A percentile compares a stretch with the other conserved stretches of the same genome.
Evolutionary conservation across 495 filamentous ascomycete genomes (phyloP).

Genomic region (Neurospora sp.): DNA sequence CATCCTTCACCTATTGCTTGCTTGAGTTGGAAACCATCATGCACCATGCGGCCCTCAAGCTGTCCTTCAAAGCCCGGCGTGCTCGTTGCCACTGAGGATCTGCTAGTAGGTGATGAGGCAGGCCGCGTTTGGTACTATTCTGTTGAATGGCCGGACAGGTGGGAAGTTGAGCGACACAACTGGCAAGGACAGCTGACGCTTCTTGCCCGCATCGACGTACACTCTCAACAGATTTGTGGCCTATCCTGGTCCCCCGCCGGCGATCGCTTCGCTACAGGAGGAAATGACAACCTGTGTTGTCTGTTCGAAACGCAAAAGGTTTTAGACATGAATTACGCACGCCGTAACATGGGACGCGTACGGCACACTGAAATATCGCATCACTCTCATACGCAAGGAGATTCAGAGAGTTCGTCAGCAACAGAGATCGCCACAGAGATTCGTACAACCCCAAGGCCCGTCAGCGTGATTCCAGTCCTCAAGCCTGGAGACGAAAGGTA

Average conservation of each 20-base stretch:
- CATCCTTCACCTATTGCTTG: constrained; percentile 67
- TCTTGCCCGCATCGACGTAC: constrained; percentile 64
- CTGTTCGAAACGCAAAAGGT: constrained; percentile 65
- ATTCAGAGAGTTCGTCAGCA: constrained; percentile 3
- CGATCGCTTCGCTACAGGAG: constrained; percentile 71
- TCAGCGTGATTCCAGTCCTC: constrained; percentile 8
- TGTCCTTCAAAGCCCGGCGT: constrained; percentile 22
- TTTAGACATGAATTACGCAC: constrained; percentile 20
- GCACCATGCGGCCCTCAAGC: constrained; percentile 31
- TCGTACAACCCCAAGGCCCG: neutral
- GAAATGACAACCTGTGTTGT: constrained; percentile 84
- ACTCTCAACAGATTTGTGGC: constrained; percentile 87
- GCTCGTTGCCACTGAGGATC: constrained; percentile 57
- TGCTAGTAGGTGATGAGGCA: constrained; percentile 81
- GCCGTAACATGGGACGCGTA: neutral
- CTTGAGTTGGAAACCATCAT: constrained; percentile 54
- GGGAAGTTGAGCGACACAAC: constrained; percentile 43
- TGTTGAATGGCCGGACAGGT: constrained; percentile 69
- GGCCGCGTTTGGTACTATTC: constrained; percentile 82
- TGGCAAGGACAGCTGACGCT: constrained; percentile 75
- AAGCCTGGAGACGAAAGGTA: constrained; percentile 53
- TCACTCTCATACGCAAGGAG: neutral
- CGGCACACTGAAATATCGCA: neutral
- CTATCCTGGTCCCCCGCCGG: constrained; percentile 79
- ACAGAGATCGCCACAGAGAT: constrained; percentile 7